phyloP scores from a whole-genome alignment of 1,284 basidiomycete genomes.

The Exobasidium cylindrosporum region DNA sequence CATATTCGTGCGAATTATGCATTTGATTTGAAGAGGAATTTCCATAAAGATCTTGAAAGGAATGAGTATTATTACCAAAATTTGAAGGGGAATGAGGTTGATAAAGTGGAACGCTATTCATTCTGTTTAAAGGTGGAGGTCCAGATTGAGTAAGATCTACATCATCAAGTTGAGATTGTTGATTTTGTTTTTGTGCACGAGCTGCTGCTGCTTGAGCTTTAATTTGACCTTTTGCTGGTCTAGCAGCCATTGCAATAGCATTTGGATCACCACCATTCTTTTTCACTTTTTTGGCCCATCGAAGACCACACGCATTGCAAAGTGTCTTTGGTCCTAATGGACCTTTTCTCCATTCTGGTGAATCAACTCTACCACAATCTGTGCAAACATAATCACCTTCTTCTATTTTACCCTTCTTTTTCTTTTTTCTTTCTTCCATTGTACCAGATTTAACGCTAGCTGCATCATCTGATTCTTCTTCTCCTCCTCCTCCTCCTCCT shows the following conservation, averaged over 20 bases:
- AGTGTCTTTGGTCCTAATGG: constrained; percentile 48
- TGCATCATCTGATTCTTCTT: constrained; percentile 9
- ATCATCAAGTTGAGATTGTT: constrained; percentile 7
- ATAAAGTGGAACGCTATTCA: not conserved
- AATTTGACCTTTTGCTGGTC: not conserved
- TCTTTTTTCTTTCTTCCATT: constrained; percentile 7
- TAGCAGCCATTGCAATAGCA: constrained; percentile 7
- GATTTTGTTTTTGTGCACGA: not conserved
- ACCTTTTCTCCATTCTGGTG: constrained; percentile 53
- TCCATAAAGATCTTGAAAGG: no score
- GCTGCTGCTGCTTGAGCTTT: constrained; percentile 2
- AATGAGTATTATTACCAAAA: not conserved
- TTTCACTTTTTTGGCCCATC: constrained; percentile 52
- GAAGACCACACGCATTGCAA: constrained; percentile 51
- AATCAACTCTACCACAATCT: constrained; percentile 49
- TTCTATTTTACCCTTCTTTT: constrained; percentile 35
- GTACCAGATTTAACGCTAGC: not conserved
- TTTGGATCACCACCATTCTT: constrained; percentile 44
- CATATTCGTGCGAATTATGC: no score
- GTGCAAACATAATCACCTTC: constrained; percentile 51
- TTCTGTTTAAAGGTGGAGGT: not conserved
- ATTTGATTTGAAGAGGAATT: no score
- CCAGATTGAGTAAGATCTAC: constrained; percentile 2
- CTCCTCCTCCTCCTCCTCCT: not conserved
- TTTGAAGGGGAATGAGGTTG: not conserved